Base-by-base conservation (phyloP, 176 grass and related monocot genomes). In the Luzula sylvatica region DNA sequence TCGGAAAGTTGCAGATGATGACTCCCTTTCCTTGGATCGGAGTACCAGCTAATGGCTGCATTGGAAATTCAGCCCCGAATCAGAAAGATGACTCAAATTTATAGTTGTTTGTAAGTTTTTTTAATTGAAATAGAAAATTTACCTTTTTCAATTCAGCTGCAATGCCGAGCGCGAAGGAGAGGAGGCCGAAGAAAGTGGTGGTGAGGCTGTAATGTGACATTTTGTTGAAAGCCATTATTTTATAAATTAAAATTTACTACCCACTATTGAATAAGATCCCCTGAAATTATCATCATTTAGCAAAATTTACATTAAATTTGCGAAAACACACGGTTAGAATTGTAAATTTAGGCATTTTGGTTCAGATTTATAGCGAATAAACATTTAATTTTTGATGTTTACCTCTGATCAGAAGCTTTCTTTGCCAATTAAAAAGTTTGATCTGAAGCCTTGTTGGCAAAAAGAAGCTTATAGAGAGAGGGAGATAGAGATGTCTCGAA, bases 111-210 rank as follows among this genome's bases (percentile, higher is more conserved):
- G n/a, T n/a, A n/a, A n/a, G n/a, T n/a, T n/a, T n/a, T n/a, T n/a
- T n/a, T n/a, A n/a, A n/a, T n/a, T n/a, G n/a, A n/a, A n/a, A n/a
- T n/a, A n/a, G n/a, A 54, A 3, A 55, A 13, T 1, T 52, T 23
- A 88, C 79, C 67, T 88, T 88, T 40, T 79, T 79, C 17, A 79
- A 56, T 44, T 88, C 70, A 16, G 73, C 65, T 17, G 66, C 2
- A 38, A 87, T 43, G 58, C 27, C 55, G 53, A 78, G 20, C 51
- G 72, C 11, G 52, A 83, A 88, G 43, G 75, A 75, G 27, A 88
- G 70, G 26, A 83, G 8, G 20, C 84, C 70, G 32, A 69, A 53
- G 13, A 53, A 53, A 14, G 38, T 27, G 22, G 51, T 61, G 61
- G 42, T 38, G 26, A 67, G 5, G 35, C 14, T 23, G 32, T 78